Base-by-base conservation (phyloP, 1,139 yeast genomes). In the Hansenula lynferdii region DNA sequence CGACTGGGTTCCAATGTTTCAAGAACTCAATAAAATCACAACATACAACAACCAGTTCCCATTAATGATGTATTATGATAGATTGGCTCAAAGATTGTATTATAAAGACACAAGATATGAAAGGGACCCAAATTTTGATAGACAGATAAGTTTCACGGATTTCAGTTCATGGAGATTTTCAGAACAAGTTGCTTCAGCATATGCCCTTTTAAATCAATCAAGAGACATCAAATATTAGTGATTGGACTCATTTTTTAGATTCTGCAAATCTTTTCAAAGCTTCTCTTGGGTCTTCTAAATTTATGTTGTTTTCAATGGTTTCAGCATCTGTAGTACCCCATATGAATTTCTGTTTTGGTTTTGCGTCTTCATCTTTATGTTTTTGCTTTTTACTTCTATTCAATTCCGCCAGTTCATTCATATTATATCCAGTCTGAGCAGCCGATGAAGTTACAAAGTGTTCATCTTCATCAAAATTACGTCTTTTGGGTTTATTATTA, bases 211-310 rank as follows among this genome's bases (percentile, higher is more conserved):
- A 5, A 37, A 25, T 19, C 30, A 24, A 8, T 35, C 28, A 21
- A 26, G 34, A 6, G 18, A 30, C 10, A 27, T 44, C 30, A 41
- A 39, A 19, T 38, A 32, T 30, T 44, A 19, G 37, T 10, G n/a
- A 20, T 22, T 15, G 21, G 9, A 26, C 2, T 16, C 14, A 21
- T 23, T 22, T 17, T 37, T 57, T 48, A 10, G 61, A 58, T n/a
- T 49, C 57, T 8, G 65, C 64, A 37, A 53, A 62, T 40, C 60
- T 60, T 22, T 61, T 49, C 34, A 64, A 43, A 12, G 61, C 65
- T 38, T 62, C 67, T 26, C 68, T 44, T 3, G 69, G 67, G 41
- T 64, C 68, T 42, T 64, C 65, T 12, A 18, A 28, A 11, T 45
- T 43, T 29, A 51, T 35, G 23, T 47, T 38, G 32, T 34, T 31